Percentiles rank a stretch among this genome's conserved stretches.
phyloP scores from a whole-genome alignment of 2,329 filamentous ascomycete species.

The Corynespora cassiicola region DNA sequence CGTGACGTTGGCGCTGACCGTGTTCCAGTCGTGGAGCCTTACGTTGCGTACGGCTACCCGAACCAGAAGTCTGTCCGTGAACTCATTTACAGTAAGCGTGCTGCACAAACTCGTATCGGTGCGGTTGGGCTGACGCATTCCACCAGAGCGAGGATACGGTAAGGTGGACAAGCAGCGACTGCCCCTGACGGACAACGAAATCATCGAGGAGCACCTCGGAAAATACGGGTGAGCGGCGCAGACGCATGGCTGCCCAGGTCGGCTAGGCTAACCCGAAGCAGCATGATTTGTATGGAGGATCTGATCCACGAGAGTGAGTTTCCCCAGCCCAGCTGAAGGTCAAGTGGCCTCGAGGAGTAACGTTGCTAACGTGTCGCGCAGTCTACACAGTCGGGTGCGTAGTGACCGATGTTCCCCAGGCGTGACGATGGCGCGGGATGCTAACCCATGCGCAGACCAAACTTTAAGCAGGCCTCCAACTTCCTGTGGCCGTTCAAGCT shows the following conservation, averaged over 20 bases:
- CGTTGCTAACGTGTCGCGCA: conserved; percentile 12
- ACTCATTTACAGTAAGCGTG: conserved; percentile 98
- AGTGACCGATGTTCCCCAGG: neutral
- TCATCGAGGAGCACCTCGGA: conserved; percentile 95
- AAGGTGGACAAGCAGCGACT: conserved; percentile 99
- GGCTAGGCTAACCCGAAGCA: conserved; percentile 8
- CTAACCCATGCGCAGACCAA: conserved; percentile 70
- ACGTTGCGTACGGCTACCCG: conserved; percentile 98
- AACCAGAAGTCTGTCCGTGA: conserved; percentile 99
- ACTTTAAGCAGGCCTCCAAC: conserved; percentile 98
- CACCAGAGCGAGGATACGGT: conserved; percentile 80
- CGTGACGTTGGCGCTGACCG: neutral
- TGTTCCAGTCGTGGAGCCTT: conserved; percentile 81
- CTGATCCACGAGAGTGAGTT: conserved; percentile 85
- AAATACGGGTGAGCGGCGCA: conserved; percentile 73
- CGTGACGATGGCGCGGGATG: neutral
- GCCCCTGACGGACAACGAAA: conserved; percentile 94
- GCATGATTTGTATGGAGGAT: conserved; percentile 98
- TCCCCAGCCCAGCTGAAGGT: conserved; percentile 42
- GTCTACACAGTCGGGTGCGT: conserved; percentile 27
- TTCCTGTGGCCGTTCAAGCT: conserved; percentile 99
- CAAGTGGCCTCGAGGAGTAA: too few relatives aligned
- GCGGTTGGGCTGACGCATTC: conserved; percentile 8
- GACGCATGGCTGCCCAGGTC: neutral
- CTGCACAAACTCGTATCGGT: conserved; percentile 66